Evolutionary conservation across 352 stramenopile genomes (phyloP).

Genomic region (Pythium pectinolyticum): DNA sequence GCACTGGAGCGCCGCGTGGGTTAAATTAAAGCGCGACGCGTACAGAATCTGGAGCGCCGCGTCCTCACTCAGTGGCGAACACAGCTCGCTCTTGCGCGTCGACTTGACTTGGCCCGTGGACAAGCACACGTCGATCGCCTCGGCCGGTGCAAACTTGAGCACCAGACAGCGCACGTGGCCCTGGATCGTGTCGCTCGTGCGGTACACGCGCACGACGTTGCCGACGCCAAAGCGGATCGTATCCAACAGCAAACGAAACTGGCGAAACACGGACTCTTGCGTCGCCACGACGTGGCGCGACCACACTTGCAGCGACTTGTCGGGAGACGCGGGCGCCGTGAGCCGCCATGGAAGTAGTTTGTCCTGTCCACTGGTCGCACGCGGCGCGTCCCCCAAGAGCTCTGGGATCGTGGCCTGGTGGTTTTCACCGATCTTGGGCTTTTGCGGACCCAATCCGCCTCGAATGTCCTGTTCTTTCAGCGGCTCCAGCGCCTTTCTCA

Average conservation of each 20-base stretch:
- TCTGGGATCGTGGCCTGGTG: constrained; percentile 59
- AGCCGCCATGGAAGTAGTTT: constrained; percentile 24
- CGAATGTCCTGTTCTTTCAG: constrained; percentile 75
- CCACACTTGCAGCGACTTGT: constrained; percentile 55
- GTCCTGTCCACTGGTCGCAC: not conserved
- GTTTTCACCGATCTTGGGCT: constrained; percentile 64
- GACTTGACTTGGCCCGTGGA: constrained; percentile 51
- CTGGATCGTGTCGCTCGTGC: constrained; percentile 29
- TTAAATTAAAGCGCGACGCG: constrained; percentile 70
- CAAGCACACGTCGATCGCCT: constrained; percentile 54
- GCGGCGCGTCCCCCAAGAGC: constrained; percentile 30
- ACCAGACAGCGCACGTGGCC: constrained; percentile 71
- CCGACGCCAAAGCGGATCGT: constrained; percentile 59
- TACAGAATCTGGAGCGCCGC: constrained; percentile 70
- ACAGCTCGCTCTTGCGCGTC: constrained; percentile 59
- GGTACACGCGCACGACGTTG: constrained; percentile 71
- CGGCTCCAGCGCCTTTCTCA: constrained; percentile 65
- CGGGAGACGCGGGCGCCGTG: constrained; percentile 1
- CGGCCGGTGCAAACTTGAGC: constrained; percentile 39
- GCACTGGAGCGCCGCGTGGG: constrained; percentile 52
- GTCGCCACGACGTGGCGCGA: constrained; percentile 50
- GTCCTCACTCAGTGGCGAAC: constrained; percentile 69
- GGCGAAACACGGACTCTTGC: constrained; percentile 45
- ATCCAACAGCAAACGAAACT: constrained; percentile 61
- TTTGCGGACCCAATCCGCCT: constrained; percentile 54